Conservation (phyloP, 1,139 yeast genomes). For the Pichia sp. region DNA sequence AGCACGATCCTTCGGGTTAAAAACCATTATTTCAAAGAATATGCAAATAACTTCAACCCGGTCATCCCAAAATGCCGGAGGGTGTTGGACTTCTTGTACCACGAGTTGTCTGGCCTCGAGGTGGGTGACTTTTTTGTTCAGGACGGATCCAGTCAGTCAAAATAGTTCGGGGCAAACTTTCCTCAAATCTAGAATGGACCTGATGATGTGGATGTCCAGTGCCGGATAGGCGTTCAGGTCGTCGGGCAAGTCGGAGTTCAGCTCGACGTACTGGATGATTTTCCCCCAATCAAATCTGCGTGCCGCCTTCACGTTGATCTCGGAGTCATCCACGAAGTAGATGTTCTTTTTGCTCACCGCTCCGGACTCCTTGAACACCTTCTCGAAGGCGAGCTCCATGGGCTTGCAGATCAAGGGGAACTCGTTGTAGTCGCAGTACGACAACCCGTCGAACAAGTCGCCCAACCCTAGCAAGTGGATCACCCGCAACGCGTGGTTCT, state of each 20-base stretch:
- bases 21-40: constrained; percentile 11
- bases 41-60: constrained; percentile 3
- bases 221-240: constrained; percentile 38
- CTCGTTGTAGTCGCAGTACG: constrained; percentile 75
- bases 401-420: constrained; percentile 83
- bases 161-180: constrained; percentile 48
- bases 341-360: constrained; percentile 44
- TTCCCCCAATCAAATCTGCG: constrained; percentile 46
- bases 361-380: constrained; percentile 61
- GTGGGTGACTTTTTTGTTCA: constrained; percentile 11
- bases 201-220: constrained; percentile 41
- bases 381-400: constrained; percentile 53
- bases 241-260: constrained; percentile 38
- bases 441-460: constrained; percentile 87
- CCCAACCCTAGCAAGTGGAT: constrained; percentile 77
- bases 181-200: constrained; percentile 45
- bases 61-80: constrained; percentile 12
- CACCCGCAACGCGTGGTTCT: constrained; percentile 78
- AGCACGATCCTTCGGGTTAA: constrained; percentile 8
- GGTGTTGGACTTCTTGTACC: constrained; percentile 13
- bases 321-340: constrained; percentile 81
- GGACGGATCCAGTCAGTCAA: constrained; percentile 1
- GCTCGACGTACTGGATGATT: constrained; percentile 57
- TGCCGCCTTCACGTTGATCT: constrained; percentile 58
- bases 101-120: constrained; percentile 9